A percentile compares a stretch with the other conserved stretches of the same genome.
phyloP scores from a whole-genome alignment of 2,329 filamentous ascomycete genomes.

The Beauveria brongniartii region DNA sequence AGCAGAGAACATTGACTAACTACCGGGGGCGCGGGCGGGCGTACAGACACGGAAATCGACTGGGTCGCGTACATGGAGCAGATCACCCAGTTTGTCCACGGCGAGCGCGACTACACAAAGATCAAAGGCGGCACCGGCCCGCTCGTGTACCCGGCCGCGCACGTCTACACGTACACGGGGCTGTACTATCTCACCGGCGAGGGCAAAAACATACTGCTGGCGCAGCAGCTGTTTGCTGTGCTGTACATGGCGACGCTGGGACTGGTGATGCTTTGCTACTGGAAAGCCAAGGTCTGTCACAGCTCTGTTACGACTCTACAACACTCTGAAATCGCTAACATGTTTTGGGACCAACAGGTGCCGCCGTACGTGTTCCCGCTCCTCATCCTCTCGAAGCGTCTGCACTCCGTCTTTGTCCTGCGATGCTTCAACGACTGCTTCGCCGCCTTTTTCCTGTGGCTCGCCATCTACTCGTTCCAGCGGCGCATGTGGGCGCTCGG shows the following conservation, averaged over 20 bases:
- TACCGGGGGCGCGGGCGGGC: too few species aligned
- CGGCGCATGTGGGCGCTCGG: conserved; percentile 65
- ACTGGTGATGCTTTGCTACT: conserved; percentile 77
- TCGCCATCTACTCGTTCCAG: conserved; percentile 73
- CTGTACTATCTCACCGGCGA: conserved; percentile 71
- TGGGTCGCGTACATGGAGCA: conserved; percentile 98
- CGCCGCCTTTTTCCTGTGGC: conserved; percentile 74
- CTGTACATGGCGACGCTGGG: conserved; percentile 71
- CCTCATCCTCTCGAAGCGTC: conserved; percentile 78
- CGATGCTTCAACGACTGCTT: conserved; percentile 95
- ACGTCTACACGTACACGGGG: conserved; percentile 82
- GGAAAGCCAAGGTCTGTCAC: conserved; percentile 53
- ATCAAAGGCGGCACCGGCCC: conserved; percentile 87
- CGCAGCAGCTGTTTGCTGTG: conserved; percentile 75
- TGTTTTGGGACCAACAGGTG: conserved; percentile 36
- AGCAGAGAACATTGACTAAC: too few species aligned
- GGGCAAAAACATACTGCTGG: conserved; percentile 66
- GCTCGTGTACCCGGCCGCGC: conserved; percentile 87
- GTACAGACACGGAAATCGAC: conserved; percentile 86
- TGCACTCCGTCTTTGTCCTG: conserved; percentile 89
- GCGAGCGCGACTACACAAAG: conserved; percentile 80
- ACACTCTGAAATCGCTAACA: background rate
- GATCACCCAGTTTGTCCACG: conserved; percentile 66
- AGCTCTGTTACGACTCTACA: background rate
- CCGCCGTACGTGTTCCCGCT: conserved; percentile 84